A percentile compares a stretch with the other conserved stretches of the same genome.
Conservation (phyloP, 2,329 filamentous ascomycete species). For the Coniochaeta prunicola region DNA sequence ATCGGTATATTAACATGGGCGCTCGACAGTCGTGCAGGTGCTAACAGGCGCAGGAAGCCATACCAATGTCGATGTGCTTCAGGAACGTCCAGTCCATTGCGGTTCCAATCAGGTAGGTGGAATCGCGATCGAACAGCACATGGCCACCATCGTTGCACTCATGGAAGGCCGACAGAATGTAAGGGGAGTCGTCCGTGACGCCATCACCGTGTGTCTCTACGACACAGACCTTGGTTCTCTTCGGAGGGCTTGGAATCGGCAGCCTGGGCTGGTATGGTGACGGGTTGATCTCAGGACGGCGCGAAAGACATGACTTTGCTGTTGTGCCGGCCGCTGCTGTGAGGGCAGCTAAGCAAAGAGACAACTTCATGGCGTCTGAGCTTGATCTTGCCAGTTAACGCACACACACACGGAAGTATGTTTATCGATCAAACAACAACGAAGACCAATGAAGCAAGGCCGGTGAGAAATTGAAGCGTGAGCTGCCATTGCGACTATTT, state of each 20-base stretch:
- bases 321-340: neutral
- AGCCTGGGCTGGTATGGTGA: conserved; percentile 15
- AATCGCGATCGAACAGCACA: conserved; percentile 45
- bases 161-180: conserved; percentile 42
- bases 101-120: conserved; percentile 53
- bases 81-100: conserved; percentile 57
- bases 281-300: conserved; percentile 12
- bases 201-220: conserved; percentile 45
- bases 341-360: neutral
- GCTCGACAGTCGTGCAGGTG: neutral
- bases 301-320: conserved; percentile 5
- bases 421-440: neutral
- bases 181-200: conserved; percentile 14
- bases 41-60: conserved; percentile 5
- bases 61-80: conserved; percentile 52
- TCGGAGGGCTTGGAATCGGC: conserved; percentile 17
- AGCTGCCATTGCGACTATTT: neutral
- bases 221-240: conserved; percentile 39
- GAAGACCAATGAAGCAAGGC: neutral
- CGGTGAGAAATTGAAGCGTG: neutral
- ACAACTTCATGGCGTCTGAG: neutral
- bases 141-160: conserved; percentile 53
- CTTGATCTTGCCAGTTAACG: neutral
- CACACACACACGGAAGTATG: too few relatives aligned
- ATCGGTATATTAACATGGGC: neutral